phyloP scores from a whole-genome alignment of 257 asterid species.

The Solanum bukasovii region DNA sequence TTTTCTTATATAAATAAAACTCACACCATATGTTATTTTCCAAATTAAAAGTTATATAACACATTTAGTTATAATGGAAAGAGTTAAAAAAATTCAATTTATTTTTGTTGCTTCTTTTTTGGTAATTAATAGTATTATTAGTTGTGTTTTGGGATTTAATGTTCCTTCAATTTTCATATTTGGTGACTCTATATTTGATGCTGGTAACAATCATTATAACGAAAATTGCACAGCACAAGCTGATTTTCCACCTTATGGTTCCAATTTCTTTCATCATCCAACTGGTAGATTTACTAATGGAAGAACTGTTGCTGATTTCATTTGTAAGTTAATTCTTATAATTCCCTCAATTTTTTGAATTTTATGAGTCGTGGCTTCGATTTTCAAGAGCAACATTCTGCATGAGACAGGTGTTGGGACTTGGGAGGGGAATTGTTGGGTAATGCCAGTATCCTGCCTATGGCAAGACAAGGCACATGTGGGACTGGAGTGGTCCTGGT shows the following conservation, averaged over 20 bases:
- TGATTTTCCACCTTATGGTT: slow-evolving; percentile 78
- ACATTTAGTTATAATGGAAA: background rate
- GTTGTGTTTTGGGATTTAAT: slow-evolving; percentile 13
- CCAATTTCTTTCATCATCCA: slow-evolving; percentile 55
- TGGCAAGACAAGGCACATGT: too few relatives aligned
- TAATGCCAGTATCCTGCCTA: too few relatives aligned
- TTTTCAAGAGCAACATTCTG: background rate
- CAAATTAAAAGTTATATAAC: slow-evolving; percentile 5
- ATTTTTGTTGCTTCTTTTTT: slow-evolving; percentile 1
- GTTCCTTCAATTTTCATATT: slow-evolving; percentile 47
- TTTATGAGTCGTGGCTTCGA: background rate
- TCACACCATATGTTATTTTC: background rate
- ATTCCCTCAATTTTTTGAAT: too few relatives aligned
- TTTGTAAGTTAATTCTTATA: slow-evolving; percentile 19
- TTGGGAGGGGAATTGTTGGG: too few relatives aligned
- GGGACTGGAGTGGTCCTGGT: too few relatives aligned
- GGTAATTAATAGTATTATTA: background rate
- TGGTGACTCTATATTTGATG: slow-evolving; percentile 71
- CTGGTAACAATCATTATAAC: slow-evolving; percentile 67
- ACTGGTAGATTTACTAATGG: slow-evolving; percentile 85
- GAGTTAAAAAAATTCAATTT: background rate
- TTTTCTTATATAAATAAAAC: background rate
- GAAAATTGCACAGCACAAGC: slow-evolving; percentile 54
- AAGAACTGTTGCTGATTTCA: slow-evolving; percentile 61
- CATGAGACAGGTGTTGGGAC: too few relatives aligned